A percentile compares a stretch with the other conserved stretches of the same genome.
Conservation (phyloP, 306 rosid species). For the Citrullus amarus region DNA sequence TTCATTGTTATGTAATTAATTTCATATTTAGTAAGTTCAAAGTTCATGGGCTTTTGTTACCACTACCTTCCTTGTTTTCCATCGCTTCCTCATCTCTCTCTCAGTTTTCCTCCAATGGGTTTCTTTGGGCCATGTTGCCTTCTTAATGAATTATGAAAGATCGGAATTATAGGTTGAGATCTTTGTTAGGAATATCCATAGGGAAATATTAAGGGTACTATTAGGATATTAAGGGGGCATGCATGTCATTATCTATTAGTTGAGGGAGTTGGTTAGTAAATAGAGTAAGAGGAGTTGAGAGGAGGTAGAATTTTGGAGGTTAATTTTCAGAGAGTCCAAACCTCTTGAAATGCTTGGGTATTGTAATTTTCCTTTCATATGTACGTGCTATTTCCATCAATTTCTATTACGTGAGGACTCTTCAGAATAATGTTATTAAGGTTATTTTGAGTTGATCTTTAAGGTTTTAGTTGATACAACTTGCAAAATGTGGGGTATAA, state of each 20-base stretch:
- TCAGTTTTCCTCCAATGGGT: background rate
- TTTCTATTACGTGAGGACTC: background rate
- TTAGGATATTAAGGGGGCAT: background rate
- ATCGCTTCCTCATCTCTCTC: background rate
- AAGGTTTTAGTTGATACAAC: no score
- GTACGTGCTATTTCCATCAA: background rate
- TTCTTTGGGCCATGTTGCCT: background rate
- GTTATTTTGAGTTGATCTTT: no score
- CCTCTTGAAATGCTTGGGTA: background rate
- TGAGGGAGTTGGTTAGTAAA: background rate
- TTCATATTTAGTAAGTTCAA: background rate
- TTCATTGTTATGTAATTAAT: background rate
- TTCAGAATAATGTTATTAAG: no score
- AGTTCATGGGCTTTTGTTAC: background rate
- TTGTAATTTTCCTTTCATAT: background rate
- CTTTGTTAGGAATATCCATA: background rate
- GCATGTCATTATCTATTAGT: background rate
- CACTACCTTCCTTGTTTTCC: background rate
- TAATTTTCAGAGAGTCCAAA: background rate
- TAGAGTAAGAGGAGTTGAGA: background rate
- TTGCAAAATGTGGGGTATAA: no score
- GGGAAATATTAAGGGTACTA: background rate
- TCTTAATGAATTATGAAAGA: background rate
- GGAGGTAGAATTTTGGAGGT: background rate
- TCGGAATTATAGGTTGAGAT: background rate